Base-by-base conservation (phyloP, 2,329 filamentous ascomycete genomes). In the Trichophyton rubrum region DNA sequence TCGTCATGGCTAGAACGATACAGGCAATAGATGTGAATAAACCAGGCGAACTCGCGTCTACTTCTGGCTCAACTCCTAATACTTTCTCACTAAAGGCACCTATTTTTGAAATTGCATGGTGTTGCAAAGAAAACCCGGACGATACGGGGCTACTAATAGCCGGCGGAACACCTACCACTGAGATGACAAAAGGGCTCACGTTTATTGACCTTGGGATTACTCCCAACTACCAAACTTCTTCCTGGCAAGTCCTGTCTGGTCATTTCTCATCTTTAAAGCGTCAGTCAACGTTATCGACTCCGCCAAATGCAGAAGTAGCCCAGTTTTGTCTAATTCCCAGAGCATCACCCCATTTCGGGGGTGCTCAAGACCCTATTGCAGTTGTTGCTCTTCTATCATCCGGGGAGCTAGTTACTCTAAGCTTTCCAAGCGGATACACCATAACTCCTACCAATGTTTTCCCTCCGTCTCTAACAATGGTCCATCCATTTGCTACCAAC, bases 391-490 rank as follows among this genome's bases (percentile, higher is more conserved):
- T 95, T 5, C 78, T 97, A 2, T 85, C 87, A 0, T 96, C 90
- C 1, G 93, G 93, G 22, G 92, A 97, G 74, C 75, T 97, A 30
- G 80, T 95, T 58, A 95, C 92, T 0, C 77, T 97, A 71, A 95
- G 87, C 67, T 97, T 97, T 69, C 93, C 93, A 0, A 93, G 87
- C 56, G 93, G 93, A 30, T 88, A 91, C 72, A 87, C 90, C 0
- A 95, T 97, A 60, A 88, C 86, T 30, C 90, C 93, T 1, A 96
- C 91, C 3, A 96, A 96, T 68, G 89, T 96, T 73, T 80, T 99
- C 4, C 92, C 95, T 68, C 83, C 91, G 0, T 96, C 88, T 1
- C 76, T 96, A 53, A 88, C 88, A 1, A 88, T 96, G 64, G 87
- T 96, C 5, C 90, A 96, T 69, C 93, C 93, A 0, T 97, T 95